Percentiles rank a stretch among this genome's conserved stretches.
phyloP scores from a whole-genome alignment of 2,329 filamentous ascomycete genomes.

The Monosporascus sp. region DNA sequence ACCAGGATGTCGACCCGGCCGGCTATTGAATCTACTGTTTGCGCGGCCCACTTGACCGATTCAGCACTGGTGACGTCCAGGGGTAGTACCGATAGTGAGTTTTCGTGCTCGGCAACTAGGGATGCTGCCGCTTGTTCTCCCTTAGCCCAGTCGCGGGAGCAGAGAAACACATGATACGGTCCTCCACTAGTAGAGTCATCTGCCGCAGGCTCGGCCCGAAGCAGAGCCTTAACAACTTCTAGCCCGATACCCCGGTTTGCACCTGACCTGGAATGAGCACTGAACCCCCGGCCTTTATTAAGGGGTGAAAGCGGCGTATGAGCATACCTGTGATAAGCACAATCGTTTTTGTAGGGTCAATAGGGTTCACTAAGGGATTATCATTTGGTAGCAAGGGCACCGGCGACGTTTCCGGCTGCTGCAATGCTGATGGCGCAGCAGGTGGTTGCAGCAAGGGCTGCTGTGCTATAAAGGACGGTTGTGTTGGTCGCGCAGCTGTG shows the following conservation, averaged over 20 bases:
- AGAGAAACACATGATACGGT: constrained; percentile 16
- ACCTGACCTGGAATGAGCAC: constrained; percentile 3
- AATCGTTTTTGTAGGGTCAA: constrained; percentile 9
- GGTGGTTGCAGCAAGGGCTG: background rate
- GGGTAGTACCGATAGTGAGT: constrained; percentile 12
- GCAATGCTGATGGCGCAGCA: background rate
- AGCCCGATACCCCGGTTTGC: constrained; percentile 17
- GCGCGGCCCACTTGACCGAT: constrained; percentile 10
- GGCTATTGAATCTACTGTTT: constrained; percentile 3
- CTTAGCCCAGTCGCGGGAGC: constrained; percentile 9
- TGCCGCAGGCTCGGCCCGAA: background rate
- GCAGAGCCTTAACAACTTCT: constrained; percentile 12
- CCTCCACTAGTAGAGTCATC: constrained; percentile 1
- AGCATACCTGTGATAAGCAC: constrained; percentile 12
- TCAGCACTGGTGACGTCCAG: constrained; percentile 11
- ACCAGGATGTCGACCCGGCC: constrained; percentile 16
- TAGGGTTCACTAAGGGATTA: background rate
- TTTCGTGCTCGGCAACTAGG: constrained; percentile 4
- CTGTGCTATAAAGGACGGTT: background rate
- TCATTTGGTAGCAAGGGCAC: background rate
- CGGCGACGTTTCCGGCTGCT: background rate
- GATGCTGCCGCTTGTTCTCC: constrained; percentile 4
- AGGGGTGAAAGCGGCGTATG: background rate
- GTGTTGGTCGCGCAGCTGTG: background rate
- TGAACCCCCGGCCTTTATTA: no score